These are phyloP conservation scores for Heracleum sosnowskyi DNA, from an alignment of 129 eudicot species.

Conservation along the genomic window DNA sequence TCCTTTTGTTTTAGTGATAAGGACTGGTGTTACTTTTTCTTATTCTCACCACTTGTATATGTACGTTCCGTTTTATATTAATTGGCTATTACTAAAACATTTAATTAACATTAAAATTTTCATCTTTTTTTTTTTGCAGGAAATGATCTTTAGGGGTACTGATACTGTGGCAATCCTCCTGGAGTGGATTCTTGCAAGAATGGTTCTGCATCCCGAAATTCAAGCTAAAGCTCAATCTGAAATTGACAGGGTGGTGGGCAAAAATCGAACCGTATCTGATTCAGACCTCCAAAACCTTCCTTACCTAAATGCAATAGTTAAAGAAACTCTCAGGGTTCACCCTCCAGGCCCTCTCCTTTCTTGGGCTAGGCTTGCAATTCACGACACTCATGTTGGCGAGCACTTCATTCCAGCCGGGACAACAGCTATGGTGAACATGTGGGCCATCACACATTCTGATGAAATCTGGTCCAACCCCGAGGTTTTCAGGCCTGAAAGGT, in stretches of 20 bases:
- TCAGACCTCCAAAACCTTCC: constrained; percentile 60
- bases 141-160: constrained; percentile 95
- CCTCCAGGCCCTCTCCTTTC: constrained; percentile 98
- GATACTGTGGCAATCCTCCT: constrained; percentile 86
- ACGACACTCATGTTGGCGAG: constrained; percentile 73
- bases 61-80: background rate
- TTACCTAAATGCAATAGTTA: constrained; percentile 74
- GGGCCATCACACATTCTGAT: constrained; percentile 76
- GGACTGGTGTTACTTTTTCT: background rate
- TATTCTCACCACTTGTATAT: background rate
- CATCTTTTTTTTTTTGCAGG: constrained; percentile 36
- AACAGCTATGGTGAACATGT: constrained; percentile 97
- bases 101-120: too few species aligned
- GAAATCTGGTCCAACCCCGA: constrained; percentile 55
- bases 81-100: background rate
- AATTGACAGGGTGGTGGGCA: constrained; percentile 53
- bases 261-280: constrained; percentile 26
- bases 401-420: constrained; percentile 88
- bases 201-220: constrained; percentile 83
- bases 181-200: constrained; percentile 90
- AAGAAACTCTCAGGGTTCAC: constrained; percentile 79
- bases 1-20: background rate
- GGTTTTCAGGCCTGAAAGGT: constrained; percentile 65
- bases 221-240: constrained; percentile 78
- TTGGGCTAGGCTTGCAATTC: constrained; percentile 91